phyloP scores from a whole-genome alignment of 2,329 filamentous ascomycete genomes.

The Fusarium euwallaceae region DNA sequence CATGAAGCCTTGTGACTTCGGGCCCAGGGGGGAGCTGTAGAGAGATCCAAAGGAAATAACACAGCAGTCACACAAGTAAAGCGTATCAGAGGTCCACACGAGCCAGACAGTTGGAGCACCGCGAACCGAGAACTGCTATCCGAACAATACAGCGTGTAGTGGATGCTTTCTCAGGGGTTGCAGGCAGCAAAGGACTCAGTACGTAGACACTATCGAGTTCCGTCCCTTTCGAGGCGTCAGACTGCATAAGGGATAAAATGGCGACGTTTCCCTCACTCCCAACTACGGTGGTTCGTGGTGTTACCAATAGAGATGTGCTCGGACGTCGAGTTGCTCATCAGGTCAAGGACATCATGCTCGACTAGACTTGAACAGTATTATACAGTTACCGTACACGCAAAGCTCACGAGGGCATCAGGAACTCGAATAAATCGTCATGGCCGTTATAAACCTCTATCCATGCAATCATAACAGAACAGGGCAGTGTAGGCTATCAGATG shows the following conservation, averaged over 20 bases:
- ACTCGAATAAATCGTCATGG: slow-evolving; percentile 36
- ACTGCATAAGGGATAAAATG: not conserved
- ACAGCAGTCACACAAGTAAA: not conserved
- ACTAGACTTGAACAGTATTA: not conserved
- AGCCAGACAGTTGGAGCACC: not conserved
- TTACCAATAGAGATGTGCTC: not conserved
- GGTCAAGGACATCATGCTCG: not conserved
- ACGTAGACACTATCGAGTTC: not conserved
- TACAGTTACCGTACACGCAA: slow-evolving; percentile 6
- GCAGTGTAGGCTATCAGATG: slow-evolving; percentile 25
- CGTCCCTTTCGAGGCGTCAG: not conserved
- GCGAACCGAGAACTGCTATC: not conserved
- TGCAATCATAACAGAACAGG: slow-evolving; percentile 38
- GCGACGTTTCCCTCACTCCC: not conserved
- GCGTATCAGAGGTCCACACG: not conserved
- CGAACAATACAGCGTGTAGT: not conserved
- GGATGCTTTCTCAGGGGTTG: not conserved
- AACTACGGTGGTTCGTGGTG: not conserved
- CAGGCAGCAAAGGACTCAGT: not conserved
- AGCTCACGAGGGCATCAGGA: not conserved
- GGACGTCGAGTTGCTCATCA: not conserved
- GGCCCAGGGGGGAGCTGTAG: not conserved
- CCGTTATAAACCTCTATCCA: slow-evolving; percentile 42
- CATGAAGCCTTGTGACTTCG: too few relatives aligned
- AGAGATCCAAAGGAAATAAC: not conserved